Percentiles rank a stretch among this genome's conserved stretches.
Evolutionary conservation across 225 moss, liverwort and hornwort genomes (phyloP).

Genomic region (Pseudisothecium myosuroides): DNA sequence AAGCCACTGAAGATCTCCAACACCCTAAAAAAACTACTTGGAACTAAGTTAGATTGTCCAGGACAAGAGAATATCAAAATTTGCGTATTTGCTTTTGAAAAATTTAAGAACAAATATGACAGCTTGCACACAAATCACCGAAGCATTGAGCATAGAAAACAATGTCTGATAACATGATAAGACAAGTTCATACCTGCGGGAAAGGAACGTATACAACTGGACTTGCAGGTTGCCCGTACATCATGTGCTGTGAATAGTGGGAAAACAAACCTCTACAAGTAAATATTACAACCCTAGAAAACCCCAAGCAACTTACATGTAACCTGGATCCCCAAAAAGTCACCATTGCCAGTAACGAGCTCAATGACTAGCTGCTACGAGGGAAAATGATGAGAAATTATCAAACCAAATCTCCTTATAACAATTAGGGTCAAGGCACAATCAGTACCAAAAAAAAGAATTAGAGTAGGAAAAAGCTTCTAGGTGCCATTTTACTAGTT

Average conservation of each 20-base stretch:
- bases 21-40: neutral
- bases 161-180: neutral
- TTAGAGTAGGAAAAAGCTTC: neutral
- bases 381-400: neutral
- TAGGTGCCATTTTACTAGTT: neutral
- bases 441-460: neutral
- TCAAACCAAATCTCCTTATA: neutral
- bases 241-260: slow-evolving; percentile 72
- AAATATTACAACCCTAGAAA: neutral
- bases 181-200: slow-evolving; percentile 31
- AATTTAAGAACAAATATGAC: neutral
- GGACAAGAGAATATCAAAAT: neutral
- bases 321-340: neutral
- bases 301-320: neutral
- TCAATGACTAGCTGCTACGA: neutral
- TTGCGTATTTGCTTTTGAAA: neutral
- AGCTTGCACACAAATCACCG: neutral
- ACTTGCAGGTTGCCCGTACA: slow-evolving; percentile 51
- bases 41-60: neutral
- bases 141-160: neutral
- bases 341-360: neutral
- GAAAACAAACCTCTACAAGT: neutral
- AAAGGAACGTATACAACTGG: slow-evolving; percentile 57
- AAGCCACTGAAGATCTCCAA: neutral
- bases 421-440: neutral